Evolutionary conservation across 495 filamentous ascomycete genomes (phyloP), one percentile per base, ranked within the genome.

Genomic region (Daldinia childiae): DNA sequence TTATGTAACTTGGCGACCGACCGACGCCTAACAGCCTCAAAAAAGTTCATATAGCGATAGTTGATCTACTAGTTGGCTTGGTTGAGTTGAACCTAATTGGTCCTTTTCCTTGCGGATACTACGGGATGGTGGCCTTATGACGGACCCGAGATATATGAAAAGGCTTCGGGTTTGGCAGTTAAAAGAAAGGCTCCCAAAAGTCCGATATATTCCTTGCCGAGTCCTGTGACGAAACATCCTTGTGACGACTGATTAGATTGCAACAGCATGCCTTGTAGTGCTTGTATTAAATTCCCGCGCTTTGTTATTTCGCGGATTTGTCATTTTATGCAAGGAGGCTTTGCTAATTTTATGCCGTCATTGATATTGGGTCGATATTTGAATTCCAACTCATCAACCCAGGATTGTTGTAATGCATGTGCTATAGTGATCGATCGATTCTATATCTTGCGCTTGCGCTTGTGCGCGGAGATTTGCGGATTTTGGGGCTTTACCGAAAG

Each of bases 271-370:
- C 38, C 19, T 36, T 36, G 34, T 36, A 36, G 34, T 14, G 12
- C 21, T 36, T 32, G 26, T 57, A 51, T 48, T n/a, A 52, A 41
- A 50, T 58, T 52, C 26, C 34, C 15, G 17, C 32, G 62, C 39
- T 14, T 68, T 41, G 38, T 24, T 65, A 26, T 48, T 27, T 58
- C 15, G 50, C 12, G 39, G 27, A 72, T 68, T 72, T 72, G 59
- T 60, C 52, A 72, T 72, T 67, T 68, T 58, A 60, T 72, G 69
- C 69, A 64, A 27, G 57, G 59, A 30, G 55, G 26, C 48, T 27
- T 63, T 58, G 17, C 45, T 45, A 50, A 48, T 38, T 58, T 45
- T 3, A 64, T 69, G 66, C 64, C 66, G 66, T 64, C 66, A 69
- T 59, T 29, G 30, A 32, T 32, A 36, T 57, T 19, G 30, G 29